phyloP scores from a whole-genome alignment of 2,329 filamentous ascomycete species.

The Colletotrichum sublineola region DNA sequence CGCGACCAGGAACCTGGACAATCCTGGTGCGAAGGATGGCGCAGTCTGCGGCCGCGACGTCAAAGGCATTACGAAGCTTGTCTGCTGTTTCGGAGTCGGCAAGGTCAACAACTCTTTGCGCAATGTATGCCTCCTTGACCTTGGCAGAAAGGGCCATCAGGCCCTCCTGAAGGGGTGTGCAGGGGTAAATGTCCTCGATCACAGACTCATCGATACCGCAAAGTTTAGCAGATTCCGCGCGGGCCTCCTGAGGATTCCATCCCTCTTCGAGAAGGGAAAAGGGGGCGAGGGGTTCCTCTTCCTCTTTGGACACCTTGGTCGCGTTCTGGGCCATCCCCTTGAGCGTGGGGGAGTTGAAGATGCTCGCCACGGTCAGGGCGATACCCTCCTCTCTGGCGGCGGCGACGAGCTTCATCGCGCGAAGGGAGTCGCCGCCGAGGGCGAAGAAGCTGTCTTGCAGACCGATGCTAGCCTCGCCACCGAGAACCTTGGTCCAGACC shows the following conservation, averaged over 20 bases:
- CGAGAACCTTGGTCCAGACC: constrained; percentile 56
- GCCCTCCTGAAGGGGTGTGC: constrained; percentile 67
- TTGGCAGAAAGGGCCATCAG: constrained; percentile 67
- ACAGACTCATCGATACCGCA: constrained; percentile 53
- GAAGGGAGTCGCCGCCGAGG: constrained; percentile 64
- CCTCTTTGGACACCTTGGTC: constrained; percentile 44
- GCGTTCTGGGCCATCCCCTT: constrained; percentile 58
- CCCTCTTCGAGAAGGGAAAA: constrained; percentile 57
- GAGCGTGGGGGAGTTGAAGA: constrained; percentile 61
- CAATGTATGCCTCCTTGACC: constrained; percentile 65
- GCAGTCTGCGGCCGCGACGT: constrained; percentile 53
- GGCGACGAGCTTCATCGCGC: constrained; percentile 65
- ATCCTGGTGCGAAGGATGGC: constrained; percentile 64
- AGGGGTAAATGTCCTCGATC: constrained; percentile 67
- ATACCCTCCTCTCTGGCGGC: constrained; percentile 56
- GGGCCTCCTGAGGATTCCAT: constrained; percentile 53
- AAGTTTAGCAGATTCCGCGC: constrained; percentile 54
- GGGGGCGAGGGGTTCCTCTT: constrained; percentile 43
- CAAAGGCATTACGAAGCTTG: constrained; percentile 59
- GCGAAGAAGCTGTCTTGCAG: constrained; percentile 61
- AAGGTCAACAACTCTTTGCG: constrained; percentile 61
- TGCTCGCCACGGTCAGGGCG: constrained; percentile 58
- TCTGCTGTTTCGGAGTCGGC: constrained; percentile 52
- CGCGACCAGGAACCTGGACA: constrained; percentile 58
- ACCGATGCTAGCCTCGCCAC: constrained; percentile 51